Evolutionary conservation across 345 rosid species (phyloP).

Genomic region (Lepidium aucheri): DNA sequence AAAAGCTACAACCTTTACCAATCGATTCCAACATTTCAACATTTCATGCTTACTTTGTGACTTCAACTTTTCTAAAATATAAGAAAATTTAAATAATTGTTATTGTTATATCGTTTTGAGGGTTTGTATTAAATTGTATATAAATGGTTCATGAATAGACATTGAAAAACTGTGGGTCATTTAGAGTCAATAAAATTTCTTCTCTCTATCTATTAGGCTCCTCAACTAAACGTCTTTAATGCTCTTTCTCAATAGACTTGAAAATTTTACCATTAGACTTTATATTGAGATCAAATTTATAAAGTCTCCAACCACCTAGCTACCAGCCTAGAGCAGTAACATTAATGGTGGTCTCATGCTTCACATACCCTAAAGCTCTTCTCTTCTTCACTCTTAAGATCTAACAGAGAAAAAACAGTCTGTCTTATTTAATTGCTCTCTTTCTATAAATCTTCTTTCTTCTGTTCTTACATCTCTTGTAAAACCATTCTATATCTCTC

Average conservation of each 20-base stretch:
- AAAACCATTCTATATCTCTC: neutral
- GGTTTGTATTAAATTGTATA: slow-evolving; percentile 14
- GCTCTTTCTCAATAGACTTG: slow-evolving; percentile 27
- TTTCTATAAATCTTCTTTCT: slow-evolving; percentile 40
- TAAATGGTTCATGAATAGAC: slow-evolving; percentile 13
- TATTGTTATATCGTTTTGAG: neutral
- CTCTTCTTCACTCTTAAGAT: slow-evolving; percentile 18
- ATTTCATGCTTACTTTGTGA: slow-evolving; percentile 29
- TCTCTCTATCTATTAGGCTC: slow-evolving; percentile 19
- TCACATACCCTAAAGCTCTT: slow-evolving; percentile 19
- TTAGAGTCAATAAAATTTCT: slow-evolving; percentile 5
- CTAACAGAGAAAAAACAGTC: slow-evolving; percentile 36
- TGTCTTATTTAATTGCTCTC: slow-evolving; percentile 50
- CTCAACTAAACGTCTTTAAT: slow-evolving; percentile 82
- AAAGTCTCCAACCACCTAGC: slow-evolving; percentile 32
- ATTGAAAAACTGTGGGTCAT: slow-evolving; percentile 19
- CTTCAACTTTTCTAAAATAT: neutral
- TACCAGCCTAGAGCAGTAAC: slow-evolving; percentile 29
- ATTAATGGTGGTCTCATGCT: slow-evolving; percentile 47
- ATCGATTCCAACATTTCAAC: no score
- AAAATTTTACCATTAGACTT: neutral
- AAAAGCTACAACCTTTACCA: no score
- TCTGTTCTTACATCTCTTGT: neutral
- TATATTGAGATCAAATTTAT: neutral
- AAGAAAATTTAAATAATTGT: neutral